Evolutionary conservation across 257 asterid genomes (phyloP), one percentile per base, ranked within the genome.

Genomic region (Paulownia fortunei): DNA sequence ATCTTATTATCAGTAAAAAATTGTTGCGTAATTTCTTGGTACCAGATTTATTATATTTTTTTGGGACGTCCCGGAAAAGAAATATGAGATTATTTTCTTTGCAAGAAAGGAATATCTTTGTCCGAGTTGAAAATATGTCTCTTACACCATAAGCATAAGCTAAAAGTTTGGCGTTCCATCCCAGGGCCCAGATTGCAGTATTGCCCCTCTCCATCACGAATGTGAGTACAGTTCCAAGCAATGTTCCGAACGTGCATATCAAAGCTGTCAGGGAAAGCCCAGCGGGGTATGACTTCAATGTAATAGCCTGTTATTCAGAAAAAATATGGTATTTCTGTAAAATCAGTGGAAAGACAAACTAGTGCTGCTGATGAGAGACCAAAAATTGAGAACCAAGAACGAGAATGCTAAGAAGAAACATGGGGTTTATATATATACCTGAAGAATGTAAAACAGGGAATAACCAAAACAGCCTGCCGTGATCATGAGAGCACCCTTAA

Each of bases 401-500:
- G n/a, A n/a, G n/a, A n/a, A n/a, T n/a, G n/a, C n/a, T n/a, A n/a
- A n/a, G n/a, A n/a, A n/a, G n/a, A n/a, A n/a, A n/a, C n/a, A n/a
- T n/a, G n/a, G n/a, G n/a, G n/a, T n/a, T n/a, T 13, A 12, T 32
- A 5, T 15, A 47, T 3, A 13, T 76, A 86, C 97, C 90, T 91
- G 95, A 64, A 92, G 86, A 51, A 81, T 87, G 87, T 81, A 88
- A 72, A 92, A 92, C 6, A 69, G 46, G 5, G 96, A 82, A 79
- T 89, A 90, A 4, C 89, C 81, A 18, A 84, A 26, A 76, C 87
- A 83, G 30, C 91, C 88, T 0, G 81, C 83, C 1, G 76, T 27
- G 69, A 92, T 80, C 92, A 92, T 84, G 69, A 87, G n/a, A 11
- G 94, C 82, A 6, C 94, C 98, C 64, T 82, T 84, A 13, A 91